Evolutionary conservation across 2,329 filamentous ascomycete genomes (phyloP).

Genomic region (Xylariales sp.): DNA sequence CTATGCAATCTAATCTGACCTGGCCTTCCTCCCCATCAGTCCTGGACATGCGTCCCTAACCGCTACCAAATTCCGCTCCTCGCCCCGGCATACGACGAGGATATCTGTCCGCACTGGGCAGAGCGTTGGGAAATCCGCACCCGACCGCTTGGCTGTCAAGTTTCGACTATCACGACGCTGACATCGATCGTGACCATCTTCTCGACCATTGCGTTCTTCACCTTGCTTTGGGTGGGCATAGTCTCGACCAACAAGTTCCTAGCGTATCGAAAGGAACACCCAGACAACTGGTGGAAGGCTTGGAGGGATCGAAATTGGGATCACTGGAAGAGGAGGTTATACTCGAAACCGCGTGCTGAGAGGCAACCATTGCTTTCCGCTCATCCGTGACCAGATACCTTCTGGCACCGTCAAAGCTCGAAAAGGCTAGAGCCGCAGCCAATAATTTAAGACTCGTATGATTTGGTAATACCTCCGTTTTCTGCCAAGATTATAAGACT

Average conservation of each 20-base stretch:
- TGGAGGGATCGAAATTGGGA: no score
- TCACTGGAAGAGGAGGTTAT: no score
- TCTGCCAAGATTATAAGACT: no score
- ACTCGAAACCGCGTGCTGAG: no score
- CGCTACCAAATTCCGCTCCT: conserved; percentile 38
- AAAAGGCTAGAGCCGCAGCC: no score
- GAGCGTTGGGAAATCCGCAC: conserved; percentile 36
- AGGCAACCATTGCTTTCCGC: no score
- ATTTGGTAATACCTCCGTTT: no score
- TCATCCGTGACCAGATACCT: no score
- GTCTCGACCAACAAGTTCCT: conserved; percentile 7
- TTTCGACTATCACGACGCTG: conserved; percentile 33
- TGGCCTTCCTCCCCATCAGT: conserved; percentile 30
- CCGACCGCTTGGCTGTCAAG: conserved; percentile 29
- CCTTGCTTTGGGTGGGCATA: conserved; percentile 15
- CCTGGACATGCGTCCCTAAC: conserved; percentile 52
- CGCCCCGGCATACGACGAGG: conserved; percentile 44
- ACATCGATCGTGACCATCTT: conserved; percentile 27
- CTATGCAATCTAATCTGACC: no score
- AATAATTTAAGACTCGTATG: no score
- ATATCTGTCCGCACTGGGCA: conserved; percentile 48
- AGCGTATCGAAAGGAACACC: not conserved
- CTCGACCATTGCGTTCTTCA: conserved; percentile 15
- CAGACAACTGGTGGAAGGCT: conserved; percentile 24
- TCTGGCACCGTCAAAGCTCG: no score